Percentiles rank a stretch among this genome's conserved stretches.
These are phyloP conservation scores for Aureobasidium subglaciale DNA, from an alignment of 2,329 filamentous ascomycete genomes.

Conservation along the genomic window DNA sequence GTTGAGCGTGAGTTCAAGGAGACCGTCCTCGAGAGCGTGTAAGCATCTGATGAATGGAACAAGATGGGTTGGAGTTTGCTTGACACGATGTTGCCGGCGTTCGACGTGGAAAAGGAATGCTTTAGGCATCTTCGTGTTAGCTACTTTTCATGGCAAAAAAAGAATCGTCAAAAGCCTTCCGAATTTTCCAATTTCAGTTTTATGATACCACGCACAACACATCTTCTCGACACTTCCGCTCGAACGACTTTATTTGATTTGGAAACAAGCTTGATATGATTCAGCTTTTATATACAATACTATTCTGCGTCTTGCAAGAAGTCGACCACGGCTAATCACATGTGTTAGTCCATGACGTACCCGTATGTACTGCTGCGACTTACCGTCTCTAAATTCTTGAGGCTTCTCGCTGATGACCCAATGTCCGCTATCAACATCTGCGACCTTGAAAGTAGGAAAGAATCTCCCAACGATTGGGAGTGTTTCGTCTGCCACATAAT, in stretches of 20 bases:
- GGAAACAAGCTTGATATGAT: background rate
- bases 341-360: background rate
- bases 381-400: slow-evolving; percentile 67
- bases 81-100: slow-evolving; percentile 18
- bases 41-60: slow-evolving; percentile 37
- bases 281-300: background rate
- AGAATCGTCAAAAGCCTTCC: slow-evolving; percentile 16
- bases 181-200: slow-evolving; percentile 15
- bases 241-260: background rate
- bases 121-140: slow-evolving; percentile 19
- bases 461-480: slow-evolving; percentile 73
- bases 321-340: slow-evolving; percentile 51
- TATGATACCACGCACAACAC: slow-evolving; percentile 11
- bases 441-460: slow-evolving; percentile 69
- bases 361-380: slow-evolving; percentile 22
- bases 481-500: slow-evolving; percentile 73
- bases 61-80: slow-evolving; percentile 15
- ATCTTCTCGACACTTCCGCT: background rate
- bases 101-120: slow-evolving; percentile 16
- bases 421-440: slow-evolving; percentile 71
- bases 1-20: slow-evolving; percentile 98
- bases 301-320: slow-evolving; percentile 51
- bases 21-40: slow-evolving; percentile 87
- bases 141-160: slow-evolving; percentile 19
- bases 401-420: slow-evolving; percentile 90